Evolutionary conservation across 306 rosid species (phyloP), one percentile per base, ranked within the genome.

Genomic region (Prunus salicina): DNA sequence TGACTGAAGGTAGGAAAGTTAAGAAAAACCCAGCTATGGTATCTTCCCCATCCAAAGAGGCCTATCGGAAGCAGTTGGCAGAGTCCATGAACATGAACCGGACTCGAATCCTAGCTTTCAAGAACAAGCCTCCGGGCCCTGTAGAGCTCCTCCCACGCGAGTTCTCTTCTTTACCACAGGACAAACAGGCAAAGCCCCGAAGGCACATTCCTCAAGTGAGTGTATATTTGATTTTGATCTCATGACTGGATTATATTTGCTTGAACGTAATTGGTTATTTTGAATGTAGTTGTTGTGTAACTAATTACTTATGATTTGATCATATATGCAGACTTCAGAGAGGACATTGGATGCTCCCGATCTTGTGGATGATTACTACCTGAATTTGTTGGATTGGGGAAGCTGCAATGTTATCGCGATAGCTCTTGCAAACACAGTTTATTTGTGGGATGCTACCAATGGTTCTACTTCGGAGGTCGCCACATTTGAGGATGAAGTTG

Each of bases 81-180:
- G 96, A 88, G 73, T 80, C 91, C 14, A 69, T 82, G 64, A 88
- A 92, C 88, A 92, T 92, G 89, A 84, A 88, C 80, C 71, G 92
- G 5, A 81, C 88, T 12, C 83, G 92, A 72, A 90, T 90, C 70
- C 88, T 92, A 51, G 96, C 97, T n/a, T 88, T 90, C 91, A 92
- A 87, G 93, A 88, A 92, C 85, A 92, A 88, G 76, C 91, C 96
- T 4, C 96, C 97, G 1, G 78, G 79, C 0, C 79, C 89, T 0
- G 86, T 88, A 9, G 91, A 91, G 62, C 75, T 65, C 45, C 56
- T 88, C 53, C 93, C 96, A 2, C 80, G 64, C 16, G 71, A 79
- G 52, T 76, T 90, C 51, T 25, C 88, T n/a, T 73, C 50, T 0
- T 46, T 8, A 11, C 50, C 50, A 46, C 13, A 11, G 50, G 50